Conservation (phyloP, 441 rosid genomes). For the Gossypium gossypioides region DNA sequence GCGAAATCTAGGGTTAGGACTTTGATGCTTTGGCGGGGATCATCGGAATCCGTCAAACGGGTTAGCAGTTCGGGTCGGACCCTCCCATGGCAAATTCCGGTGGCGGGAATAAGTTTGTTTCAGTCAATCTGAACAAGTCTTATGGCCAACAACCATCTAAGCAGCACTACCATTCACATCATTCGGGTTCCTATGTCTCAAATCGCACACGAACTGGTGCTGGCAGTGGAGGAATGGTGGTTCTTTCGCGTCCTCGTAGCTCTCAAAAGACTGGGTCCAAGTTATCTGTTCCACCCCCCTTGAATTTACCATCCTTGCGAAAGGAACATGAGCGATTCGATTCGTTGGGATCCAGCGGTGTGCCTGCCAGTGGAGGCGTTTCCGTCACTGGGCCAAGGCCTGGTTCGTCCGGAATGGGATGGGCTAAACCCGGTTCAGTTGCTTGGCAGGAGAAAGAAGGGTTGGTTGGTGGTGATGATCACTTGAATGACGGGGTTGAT, state of each 20-base stretch:
- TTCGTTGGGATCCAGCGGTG: constrained; percentile 49
- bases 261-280: constrained; percentile 80
- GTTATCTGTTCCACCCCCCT: constrained; percentile 98
- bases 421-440: constrained; percentile 64
- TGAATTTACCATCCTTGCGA: constrained; percentile 84
- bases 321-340: constrained; percentile 86
- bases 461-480: constrained; percentile 20
- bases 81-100: constrained; percentile 88
- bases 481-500: constrained; percentile 28
- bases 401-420: constrained; percentile 71
- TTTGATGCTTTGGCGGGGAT: constrained; percentile 65
- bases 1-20: constrained; percentile 20
- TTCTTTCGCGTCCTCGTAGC: constrained; percentile 84
- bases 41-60: constrained; percentile 37
- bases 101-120: constrained; percentile 60
- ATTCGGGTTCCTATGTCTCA: constrained; percentile 35
- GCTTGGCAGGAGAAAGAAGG: constrained; percentile 52
- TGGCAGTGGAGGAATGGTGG: constrained; percentile 69
- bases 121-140: constrained; percentile 82
- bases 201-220: constrained; percentile 37
- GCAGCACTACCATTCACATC: constrained; percentile 30
- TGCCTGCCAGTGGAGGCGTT: constrained; percentile 54
- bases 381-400: constrained; percentile 68
- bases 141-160: constrained; percentile 60
- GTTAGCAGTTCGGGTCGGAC: constrained; percentile 25